Evolutionary conservation across 208 protist species (phyloP).

Genomic region (Leishmania major): DNA sequence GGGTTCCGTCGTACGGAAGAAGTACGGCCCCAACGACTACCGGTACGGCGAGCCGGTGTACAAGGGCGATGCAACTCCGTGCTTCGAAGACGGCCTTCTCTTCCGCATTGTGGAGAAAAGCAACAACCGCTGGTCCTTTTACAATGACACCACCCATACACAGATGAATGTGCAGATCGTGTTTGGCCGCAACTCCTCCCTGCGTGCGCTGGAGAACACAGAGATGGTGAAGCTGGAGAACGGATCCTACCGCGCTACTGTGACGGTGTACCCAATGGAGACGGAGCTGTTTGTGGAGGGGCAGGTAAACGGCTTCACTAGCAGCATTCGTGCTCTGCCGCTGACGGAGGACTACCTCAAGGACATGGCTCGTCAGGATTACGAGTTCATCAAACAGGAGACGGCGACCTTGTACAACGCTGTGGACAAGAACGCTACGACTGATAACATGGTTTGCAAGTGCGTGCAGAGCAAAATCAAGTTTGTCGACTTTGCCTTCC

Average conservation of each 20-base stretch:
- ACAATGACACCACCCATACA: conserved; percentile 78
- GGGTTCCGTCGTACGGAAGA: conserved; percentile 45
- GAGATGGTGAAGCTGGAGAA: conserved; percentile 40
- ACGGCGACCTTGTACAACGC: conserved; percentile 52
- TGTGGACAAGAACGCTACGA: conserved; percentile 41
- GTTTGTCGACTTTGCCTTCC: conserved; percentile 83
- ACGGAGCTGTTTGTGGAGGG: conserved; percentile 81
- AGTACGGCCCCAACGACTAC: conserved; percentile 35
- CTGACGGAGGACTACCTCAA: conserved; percentile 70
- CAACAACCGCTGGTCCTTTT: conserved; percentile 82
- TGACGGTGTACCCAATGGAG: conserved; percentile 76
- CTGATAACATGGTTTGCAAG: conserved; percentile 55
- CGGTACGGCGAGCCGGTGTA: conserved; percentile 43
- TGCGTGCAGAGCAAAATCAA: conserved; percentile 65
- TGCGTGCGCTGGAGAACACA: conserved; percentile 74
- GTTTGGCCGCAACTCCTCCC: conserved; percentile 61
- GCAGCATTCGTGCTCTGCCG: conserved; percentile 63
- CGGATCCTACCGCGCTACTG: conserved; percentile 53
- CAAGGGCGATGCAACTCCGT: conserved; percentile 57
- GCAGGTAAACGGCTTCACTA: conserved; percentile 55
- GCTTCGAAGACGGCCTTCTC: conserved; percentile 76
- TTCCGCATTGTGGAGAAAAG: conserved; percentile 67
- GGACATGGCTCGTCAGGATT: conserved; percentile 61
- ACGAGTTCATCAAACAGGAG: conserved; percentile 56
- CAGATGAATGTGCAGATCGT: conserved; percentile 80